These are phyloP conservation scores for Arthrobotrys iridis DNA, from an alignment of 2,329 filamentous ascomycete genomes.

Conservation along the genomic window DNA sequence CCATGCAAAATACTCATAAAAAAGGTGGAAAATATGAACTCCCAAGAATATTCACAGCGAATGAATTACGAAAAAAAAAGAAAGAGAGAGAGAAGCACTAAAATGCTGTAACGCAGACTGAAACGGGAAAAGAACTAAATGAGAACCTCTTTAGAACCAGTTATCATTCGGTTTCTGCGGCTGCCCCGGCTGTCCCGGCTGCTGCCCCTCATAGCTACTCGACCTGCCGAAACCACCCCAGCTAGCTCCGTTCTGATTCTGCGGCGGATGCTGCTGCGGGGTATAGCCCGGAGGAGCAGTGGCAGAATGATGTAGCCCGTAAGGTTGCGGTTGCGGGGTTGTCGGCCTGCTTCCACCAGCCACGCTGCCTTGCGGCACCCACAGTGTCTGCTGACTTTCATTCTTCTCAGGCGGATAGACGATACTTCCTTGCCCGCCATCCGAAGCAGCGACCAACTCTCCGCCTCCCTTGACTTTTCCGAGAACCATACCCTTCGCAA, in stretches of 20 bases:
- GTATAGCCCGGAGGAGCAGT: constrained; percentile 46
- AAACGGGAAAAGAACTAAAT: neutral
- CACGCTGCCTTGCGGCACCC: constrained; percentile 35
- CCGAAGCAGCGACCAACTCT: constrained; percentile 77
- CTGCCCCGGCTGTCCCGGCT: constrained; percentile 1
- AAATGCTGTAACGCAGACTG: neutral
- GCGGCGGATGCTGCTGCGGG: constrained; percentile 30
- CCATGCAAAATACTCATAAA: neutral
- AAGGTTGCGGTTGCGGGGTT: constrained; percentile 27
- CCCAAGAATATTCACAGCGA: constrained; percentile 22
- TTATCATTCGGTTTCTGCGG: constrained; percentile 48
- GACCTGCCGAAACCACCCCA: constrained; percentile 41
- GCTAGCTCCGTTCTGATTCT: constrained; percentile 20
- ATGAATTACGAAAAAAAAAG: constrained; percentile 15
- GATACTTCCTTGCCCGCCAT: constrained; percentile 62
- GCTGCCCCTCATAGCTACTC: constrained; percentile 29
- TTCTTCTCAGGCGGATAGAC: constrained; percentile 48
- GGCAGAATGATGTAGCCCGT: constrained; percentile 37
- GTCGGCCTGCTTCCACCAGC: constrained; percentile 38
- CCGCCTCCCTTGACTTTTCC: constrained; percentile 79
- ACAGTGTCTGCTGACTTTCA: constrained; percentile 51
- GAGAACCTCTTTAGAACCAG: constrained; percentile 42
- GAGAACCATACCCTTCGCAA: constrained; percentile 95
- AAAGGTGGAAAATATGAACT: neutral
- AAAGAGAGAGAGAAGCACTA: no score